Evolutionary conservation across 2,329 filamentous ascomycete species (phyloP).

Genomic region (Pestalotiopsis sp.): DNA sequence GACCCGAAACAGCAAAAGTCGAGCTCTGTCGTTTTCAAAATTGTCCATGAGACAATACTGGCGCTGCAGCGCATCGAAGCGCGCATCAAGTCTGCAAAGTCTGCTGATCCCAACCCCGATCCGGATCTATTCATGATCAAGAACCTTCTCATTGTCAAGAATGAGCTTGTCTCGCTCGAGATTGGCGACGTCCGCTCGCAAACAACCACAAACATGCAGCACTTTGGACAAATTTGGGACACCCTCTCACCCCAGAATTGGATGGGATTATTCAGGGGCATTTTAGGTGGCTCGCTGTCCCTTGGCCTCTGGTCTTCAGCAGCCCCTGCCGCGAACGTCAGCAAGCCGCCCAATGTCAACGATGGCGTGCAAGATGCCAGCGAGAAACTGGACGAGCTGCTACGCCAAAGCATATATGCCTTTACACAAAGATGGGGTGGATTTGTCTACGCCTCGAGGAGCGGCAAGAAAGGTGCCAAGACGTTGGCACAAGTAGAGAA

Average conservation of each 20-base stretch:
- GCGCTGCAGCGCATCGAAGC: constrained; percentile 79
- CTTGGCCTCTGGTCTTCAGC: constrained; percentile 33
- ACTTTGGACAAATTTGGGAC: constrained; percentile 68
- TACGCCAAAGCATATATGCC: constrained; percentile 63
- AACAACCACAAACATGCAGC: constrained; percentile 52
- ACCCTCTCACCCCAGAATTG: constrained; percentile 60
- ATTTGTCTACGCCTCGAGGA: constrained; percentile 51
- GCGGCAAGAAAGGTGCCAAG: constrained; percentile 50
- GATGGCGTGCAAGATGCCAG: constrained; percentile 55
- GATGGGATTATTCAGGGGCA: constrained; percentile 60
- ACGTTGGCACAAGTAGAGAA: constrained; percentile 55
- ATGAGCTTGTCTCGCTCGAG: constrained; percentile 93
- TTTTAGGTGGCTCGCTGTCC: constrained; percentile 56
- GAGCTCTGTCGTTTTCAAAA: constrained; percentile 62
- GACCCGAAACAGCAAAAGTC: constrained; percentile 46
- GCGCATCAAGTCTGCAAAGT: constrained; percentile 65
- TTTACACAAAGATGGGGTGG: constrained; percentile 64
- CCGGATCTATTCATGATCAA: constrained; percentile 91
- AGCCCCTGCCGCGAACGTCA: constrained; percentile 18
- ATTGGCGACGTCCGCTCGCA: constrained; percentile 71
- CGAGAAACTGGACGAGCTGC: constrained; percentile 65
- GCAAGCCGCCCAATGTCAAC: constrained; percentile 17
- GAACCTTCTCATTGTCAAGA: constrained; percentile 92
- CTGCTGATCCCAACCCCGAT: constrained; percentile 61
- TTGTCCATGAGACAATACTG: constrained; percentile 87